Base-by-base conservation (phyloP, 129 eudicot species). In the Saposhnikovia divaricata region DNA sequence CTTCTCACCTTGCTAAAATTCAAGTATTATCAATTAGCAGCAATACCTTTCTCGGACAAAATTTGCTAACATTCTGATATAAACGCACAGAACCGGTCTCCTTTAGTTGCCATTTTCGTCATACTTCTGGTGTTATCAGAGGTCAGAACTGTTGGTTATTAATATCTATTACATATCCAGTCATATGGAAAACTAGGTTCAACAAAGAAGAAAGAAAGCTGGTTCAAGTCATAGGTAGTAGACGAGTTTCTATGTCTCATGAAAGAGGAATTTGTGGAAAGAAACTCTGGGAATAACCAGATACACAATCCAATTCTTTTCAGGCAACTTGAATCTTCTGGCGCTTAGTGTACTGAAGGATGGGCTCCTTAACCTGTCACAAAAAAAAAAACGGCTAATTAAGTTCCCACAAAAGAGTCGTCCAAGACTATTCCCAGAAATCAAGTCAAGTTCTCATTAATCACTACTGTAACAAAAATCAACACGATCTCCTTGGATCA, bases 301-400 rank as follows among this genome's bases (percentile, higher is more conserved):
- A 53, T 40, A 51, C 9, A 28, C 38, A 44, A 13, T 71, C 51
- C 23, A 55, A 43, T 31, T 72, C 7, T 48, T 63, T 37, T 61
- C 86, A 88, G 68, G 51, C 61, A 77, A 81, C 88, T 85, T 85
- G 85, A n/a, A n/a, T 74, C 86, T 81, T 95, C 92, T 81, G 94
- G 87, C 97, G 97, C 86, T 90, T 95, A 25, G 47, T 31, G 87
- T 84, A 80, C 82, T 95, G 96, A 59, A 90, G 83, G 82, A 95
- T 92, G 5, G 97, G 99, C 80, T 92, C 99, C 80, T 89, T 92
- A 28, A 90, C 99, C 99, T 95, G 81, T 72, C 75, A 57, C 77
- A n/a, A 39, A 48, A 43, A 16, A 72, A 79, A 10, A 10, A 13
- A 31, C 34, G 15, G n/a, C 8, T 45, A 23, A 50, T 53, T 2